phyloP scores from a whole-genome alignment of 2,329 filamentous ascomycete genomes.

The Alternaria triticina region DNA sequence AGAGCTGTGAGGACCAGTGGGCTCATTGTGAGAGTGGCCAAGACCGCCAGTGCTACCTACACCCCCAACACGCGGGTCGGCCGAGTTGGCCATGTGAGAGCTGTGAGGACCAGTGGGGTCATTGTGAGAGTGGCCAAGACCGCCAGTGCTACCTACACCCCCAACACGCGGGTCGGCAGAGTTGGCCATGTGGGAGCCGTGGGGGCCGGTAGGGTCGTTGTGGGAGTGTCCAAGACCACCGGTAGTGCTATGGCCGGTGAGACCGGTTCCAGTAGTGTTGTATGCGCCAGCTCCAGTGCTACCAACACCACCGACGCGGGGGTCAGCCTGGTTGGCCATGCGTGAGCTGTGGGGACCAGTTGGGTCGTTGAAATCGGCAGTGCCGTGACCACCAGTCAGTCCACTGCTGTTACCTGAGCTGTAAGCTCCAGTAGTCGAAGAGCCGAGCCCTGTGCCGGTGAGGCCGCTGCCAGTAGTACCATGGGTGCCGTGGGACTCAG shows the following conservation, averaged over 20 bases:
- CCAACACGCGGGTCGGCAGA: constrained; percentile 39
- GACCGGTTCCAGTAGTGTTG: background rate
- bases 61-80: constrained; percentile 32
- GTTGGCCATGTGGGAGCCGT: constrained; percentile 24
- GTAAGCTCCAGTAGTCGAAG: constrained; percentile 14
- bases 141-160: background rate
- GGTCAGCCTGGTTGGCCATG: constrained; percentile 35
- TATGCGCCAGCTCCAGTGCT: background rate
- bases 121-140: background rate
- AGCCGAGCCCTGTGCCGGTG: constrained; percentile 7
- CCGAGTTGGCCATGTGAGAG: constrained; percentile 30
- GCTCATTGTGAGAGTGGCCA: constrained; percentile 18
- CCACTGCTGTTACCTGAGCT: constrained; percentile 13
- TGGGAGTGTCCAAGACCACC: background rate
- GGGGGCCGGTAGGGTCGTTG: constrained; percentile 44
- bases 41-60: constrained; percentile 38
- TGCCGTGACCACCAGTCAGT: background rate
- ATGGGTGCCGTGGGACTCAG: constrained; percentile 9
- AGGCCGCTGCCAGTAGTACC: constrained; percentile 14
- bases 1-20: constrained; percentile 38
- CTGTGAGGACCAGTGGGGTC: constrained; percentile 5
- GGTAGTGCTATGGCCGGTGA: background rate
- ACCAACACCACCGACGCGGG: constrained; percentile 22
- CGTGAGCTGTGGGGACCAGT: constrained; percentile 43
- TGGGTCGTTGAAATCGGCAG: constrained; percentile 34